Percentiles rank a stretch among this genome's conserved stretches.
Conservation (phyloP, 306 rosid genomes). For the Ormosia emarginata region DNA sequence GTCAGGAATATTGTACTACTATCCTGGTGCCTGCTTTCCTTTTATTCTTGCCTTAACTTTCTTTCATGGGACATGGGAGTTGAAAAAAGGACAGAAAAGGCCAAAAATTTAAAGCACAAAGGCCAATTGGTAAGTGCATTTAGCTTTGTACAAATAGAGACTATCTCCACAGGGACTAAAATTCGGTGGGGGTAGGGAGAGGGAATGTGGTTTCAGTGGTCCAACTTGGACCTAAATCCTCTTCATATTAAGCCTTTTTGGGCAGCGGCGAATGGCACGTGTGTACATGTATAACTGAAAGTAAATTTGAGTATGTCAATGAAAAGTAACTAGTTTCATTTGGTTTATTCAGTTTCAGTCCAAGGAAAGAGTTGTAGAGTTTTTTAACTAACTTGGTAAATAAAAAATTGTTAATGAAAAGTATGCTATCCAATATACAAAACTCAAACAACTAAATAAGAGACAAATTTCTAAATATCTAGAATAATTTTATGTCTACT, state of each 20-base stretch:
- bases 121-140: slow-evolving; percentile 37
- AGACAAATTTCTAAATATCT: not conserved
- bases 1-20: slow-evolving; percentile 30
- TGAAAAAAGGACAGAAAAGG: slow-evolving; percentile 43
- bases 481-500: not conserved
- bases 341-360: slow-evolving; percentile 1
- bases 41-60: slow-evolving; percentile 23
- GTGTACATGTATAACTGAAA: slow-evolving; percentile 29
- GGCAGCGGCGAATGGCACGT: slow-evolving; percentile 32
- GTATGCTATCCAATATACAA: not conserved
- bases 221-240: slow-evolving; percentile 38
- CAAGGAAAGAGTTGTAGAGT: not conserved
- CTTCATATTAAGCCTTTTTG: slow-evolving; percentile 34
- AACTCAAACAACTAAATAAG: not conserved
- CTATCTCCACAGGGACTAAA: slow-evolving; percentile 12
- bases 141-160: slow-evolving; percentile 32
- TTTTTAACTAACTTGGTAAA: slow-evolving; percentile 20
- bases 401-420: not conserved
- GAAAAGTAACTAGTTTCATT: slow-evolving; percentile 2
- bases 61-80: slow-evolving; percentile 36
- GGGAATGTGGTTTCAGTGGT: slow-evolving; percentile 45
- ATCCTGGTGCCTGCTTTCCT: slow-evolving; percentile 20
- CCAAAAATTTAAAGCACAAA: slow-evolving; percentile 43
- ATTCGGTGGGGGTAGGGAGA: slow-evolving; percentile 29
- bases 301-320: slow-evolving; percentile 21